These are phyloP conservation scores for Scutellaria galericulata DNA, from an alignment of 257 asterid genomes.

Conservation along the genomic window DNA sequence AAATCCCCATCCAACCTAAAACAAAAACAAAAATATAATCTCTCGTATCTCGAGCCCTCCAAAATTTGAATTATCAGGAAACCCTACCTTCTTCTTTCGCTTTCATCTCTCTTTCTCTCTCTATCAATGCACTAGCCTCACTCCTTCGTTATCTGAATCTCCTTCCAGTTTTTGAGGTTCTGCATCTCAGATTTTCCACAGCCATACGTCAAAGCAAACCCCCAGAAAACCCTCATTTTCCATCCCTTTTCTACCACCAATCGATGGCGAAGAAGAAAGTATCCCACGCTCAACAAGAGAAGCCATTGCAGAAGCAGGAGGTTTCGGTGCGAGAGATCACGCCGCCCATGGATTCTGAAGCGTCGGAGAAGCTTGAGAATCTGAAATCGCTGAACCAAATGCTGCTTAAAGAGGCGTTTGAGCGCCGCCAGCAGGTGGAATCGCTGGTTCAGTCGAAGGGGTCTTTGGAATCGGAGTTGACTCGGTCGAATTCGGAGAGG, in stretches of 20 bases:
- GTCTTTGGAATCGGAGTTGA: constrained; percentile 55
- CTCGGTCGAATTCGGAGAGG: constrained; percentile 56
- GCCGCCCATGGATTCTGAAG: constrained; percentile 49
- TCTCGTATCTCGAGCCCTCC: constrained; percentile 41
- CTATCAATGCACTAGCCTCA: not conserved
- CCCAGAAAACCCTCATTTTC: constrained; percentile 37
- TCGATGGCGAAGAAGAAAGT: constrained; percentile 65
- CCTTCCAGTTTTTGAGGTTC: constrained; percentile 14
- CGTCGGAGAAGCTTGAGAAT: constrained; percentile 52
- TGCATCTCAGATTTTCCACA: constrained; percentile 30
- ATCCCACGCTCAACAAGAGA: constrained; percentile 37
- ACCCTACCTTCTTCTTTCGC: constrained; percentile 34
- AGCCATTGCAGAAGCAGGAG: constrained; percentile 32
- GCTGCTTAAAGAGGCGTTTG: constrained; percentile 68
- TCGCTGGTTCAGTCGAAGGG: constrained; percentile 52
- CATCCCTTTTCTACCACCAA: constrained; percentile 34
- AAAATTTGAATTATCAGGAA: constrained; percentile 52
- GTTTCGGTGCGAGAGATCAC: constrained; percentile 28
- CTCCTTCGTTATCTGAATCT: constrained; percentile 4
- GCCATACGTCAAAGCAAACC: constrained; percentile 27
- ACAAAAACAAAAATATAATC: not conserved
- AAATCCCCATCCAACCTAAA: not conserved
- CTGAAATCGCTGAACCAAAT: constrained; percentile 66
- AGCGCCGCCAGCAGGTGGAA: constrained; percentile 72
- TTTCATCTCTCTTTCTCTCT: constrained; percentile 6